Evolutionary conservation across 805 yeast species (phyloP).

Genomic region (Saccharomycopsis capsularis): DNA sequence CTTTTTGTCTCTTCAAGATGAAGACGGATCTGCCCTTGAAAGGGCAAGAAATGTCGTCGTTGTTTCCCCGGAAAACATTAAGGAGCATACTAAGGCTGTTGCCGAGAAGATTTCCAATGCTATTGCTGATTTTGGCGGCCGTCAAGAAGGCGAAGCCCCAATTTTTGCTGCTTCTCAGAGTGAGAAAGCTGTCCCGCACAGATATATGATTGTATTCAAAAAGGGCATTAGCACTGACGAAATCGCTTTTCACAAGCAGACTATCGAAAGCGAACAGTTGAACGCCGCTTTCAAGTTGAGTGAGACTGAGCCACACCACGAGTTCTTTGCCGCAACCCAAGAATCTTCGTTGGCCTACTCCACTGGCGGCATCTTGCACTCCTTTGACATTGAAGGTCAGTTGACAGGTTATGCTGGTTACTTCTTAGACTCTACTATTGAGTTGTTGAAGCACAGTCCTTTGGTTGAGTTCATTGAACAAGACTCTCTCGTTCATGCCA

Average conservation of each 20-base stretch:
- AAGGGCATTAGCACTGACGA: conserved; percentile 47
- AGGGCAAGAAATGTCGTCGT: conserved; percentile 16
- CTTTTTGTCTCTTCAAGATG: conserved; percentile 27
- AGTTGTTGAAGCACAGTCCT: conserved; percentile 62
- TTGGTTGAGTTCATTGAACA: conserved; percentile 58
- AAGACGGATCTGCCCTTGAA: conserved; percentile 22
- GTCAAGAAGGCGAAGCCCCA: conserved; percentile 39
- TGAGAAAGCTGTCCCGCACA: conserved; percentile 53
- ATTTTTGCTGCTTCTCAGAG: conserved; percentile 38
- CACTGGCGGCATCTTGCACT: conserved; percentile 19
- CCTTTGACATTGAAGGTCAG: conserved; percentile 48
- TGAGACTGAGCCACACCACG: conserved; percentile 30
- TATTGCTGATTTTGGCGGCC: conserved; percentile 17
- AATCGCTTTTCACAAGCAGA: conserved; percentile 56
- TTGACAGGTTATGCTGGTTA: conserved; percentile 80
- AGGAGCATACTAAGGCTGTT: conserved; percentile 13
- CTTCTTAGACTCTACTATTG: conserved; percentile 69
- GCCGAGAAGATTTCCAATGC: conserved; percentile 14
- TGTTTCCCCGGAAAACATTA: conserved; percentile 4
- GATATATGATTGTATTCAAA: conserved; percentile 83
- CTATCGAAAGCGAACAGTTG: conserved; percentile 52
- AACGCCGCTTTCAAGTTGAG: conserved; percentile 34
- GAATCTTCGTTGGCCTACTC: conserved; percentile 23
- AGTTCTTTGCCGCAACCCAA: conserved; percentile 33
- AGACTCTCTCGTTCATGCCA: conserved; percentile 50